Evolutionary conservation across 2,329 filamentous ascomycete species (phyloP), one percentile per base, ranked within the genome.

Genomic region (Penicillium corylophilum): DNA sequence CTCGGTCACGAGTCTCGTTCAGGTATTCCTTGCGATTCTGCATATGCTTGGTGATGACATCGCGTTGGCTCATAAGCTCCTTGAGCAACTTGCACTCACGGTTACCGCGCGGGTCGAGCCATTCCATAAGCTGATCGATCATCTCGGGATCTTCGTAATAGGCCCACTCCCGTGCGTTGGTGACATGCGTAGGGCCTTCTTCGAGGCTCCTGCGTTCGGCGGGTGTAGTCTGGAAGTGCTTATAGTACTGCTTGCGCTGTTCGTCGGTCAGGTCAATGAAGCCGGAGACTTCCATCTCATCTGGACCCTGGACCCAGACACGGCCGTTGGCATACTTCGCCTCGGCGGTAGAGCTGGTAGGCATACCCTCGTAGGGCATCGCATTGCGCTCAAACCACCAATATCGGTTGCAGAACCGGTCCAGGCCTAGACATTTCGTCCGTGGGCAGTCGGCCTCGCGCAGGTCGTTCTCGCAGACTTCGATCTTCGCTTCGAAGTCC

Each of bases 331-430:
- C 92, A 67, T 97, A 99, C 8, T 83, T 86, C 20, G 93, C 91
- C 41, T 85, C 80, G 1, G 90, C 88, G 1, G 93, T 97, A 15
- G 92, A 96, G 71, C 90, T 95, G 58, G 82, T 84, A 0, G 92
- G 92, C 49, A 96, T 79, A 4, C 94, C 94, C 28, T 82, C 90
- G 65, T 93, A 96, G 0, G 94, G 94, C 92, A 97, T 97, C 22
- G 92, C 94, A 66, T 97, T 99, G 56, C 93, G 87, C 74, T 99
- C 94, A 70, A 97, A 96, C 93, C 94, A 99, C 78, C 95, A 97
- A 73, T 97, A 99, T 48, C 93, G 85, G 72, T 99, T 97, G 85
- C 93, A 96, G 78, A 96, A 99, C 40, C 94, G 85, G 73, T 99
- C 94, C 70, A 94, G 93, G 54, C 94, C 94, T 23, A 99, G 79